Base-by-base conservation (phyloP, 352 stramenopile species). In the Phytophthora boehmeriae region DNA sequence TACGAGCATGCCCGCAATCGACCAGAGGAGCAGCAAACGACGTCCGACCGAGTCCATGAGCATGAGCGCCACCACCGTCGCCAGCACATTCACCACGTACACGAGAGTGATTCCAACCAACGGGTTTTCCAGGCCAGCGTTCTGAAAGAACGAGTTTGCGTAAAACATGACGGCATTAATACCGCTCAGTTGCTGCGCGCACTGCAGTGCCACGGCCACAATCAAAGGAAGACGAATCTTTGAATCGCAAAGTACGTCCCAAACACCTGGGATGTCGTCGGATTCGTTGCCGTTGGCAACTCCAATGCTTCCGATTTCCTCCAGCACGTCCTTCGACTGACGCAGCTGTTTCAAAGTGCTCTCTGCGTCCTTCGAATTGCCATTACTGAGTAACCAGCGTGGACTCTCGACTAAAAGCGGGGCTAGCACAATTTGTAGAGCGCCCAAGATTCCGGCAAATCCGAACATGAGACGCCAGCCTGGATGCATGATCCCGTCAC, bases 141-240 rank as follows among this genome's bases (percentile, higher is more conserved):
- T 85, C 60, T 81, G 54, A 59, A 91, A 88, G 47, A 91, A 91
- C 27, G 75, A 84, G 43, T 73, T 91, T 0, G 82, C 80, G 74
- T 91, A 91, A 63, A 89, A 91, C 82, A 91, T 91, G 51, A 91
- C 82, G 36, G 82, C 82, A 56, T 89, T 91, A 46, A 91, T 91
- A 10, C 82, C 82, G 16, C 74, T 87, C 48, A 91, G 75, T 45
- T 91, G 82, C 54, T 91, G 82, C 9, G 75, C 79, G 23, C 88
- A 58, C 55, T 91, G 82, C 46, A 91, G 54, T 55, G 79, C 72
- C 36, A 91, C 66, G n/a, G 80, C 82, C 4, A 91, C 78, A 17
- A 89, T 48, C 5, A 91, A 52, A 2, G 78, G 70, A 36, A 86
- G 65, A 6, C 79, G 82, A 43, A 91, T 87, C 32, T 44, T 81